These are phyloP conservation scores for Colletotrichum musicola DNA, from an alignment of 2,329 filamentous ascomycete species.

Conservation along the genomic window DNA sequence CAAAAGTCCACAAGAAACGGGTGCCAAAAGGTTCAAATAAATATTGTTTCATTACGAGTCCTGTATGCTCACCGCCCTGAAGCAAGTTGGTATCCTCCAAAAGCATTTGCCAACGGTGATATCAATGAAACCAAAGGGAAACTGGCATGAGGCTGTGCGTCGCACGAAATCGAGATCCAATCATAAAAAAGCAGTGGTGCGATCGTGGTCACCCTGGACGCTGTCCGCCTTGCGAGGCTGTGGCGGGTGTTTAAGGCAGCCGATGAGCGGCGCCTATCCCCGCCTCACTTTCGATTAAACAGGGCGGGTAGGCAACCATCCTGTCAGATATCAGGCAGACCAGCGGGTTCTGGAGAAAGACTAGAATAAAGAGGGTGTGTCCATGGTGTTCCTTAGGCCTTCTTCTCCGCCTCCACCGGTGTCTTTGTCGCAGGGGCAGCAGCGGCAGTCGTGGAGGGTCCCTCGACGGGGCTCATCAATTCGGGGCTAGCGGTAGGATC, in stretches of 20 bases:
- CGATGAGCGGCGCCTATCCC: background rate
- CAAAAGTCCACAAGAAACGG: background rate
- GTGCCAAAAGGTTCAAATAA: background rate
- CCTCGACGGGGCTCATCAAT: constrained; percentile 33
- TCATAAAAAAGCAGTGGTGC: background rate
- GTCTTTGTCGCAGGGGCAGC: constrained; percentile 20
- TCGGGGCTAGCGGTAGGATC: constrained; percentile 39
- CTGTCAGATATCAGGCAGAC: background rate
- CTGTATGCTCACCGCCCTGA: constrained; percentile 17
- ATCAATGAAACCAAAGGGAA: constrained; percentile 2
- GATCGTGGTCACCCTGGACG: constrained; percentile 18
- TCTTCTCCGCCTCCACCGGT: constrained; percentile 30
- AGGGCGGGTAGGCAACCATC: constrained; percentile 6
- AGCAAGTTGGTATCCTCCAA: constrained; percentile 37
- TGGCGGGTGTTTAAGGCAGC: constrained; percentile 25
- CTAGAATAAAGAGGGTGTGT: background rate
- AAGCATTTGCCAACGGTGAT: constrained; percentile 8
- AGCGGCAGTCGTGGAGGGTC: constrained; percentile 15
- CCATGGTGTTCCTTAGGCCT: background rate
- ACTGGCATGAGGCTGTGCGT: constrained; percentile 21
- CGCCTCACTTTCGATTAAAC: constrained; percentile 31
- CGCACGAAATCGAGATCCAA: constrained; percentile 8
- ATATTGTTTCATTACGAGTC: constrained; percentile 17
- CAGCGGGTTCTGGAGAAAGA: constrained; percentile 6
- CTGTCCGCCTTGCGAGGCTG: constrained; percentile 18